Percentiles rank a stretch among this genome's conserved stretches.
phyloP scores from a whole-genome alignment of 2,329 filamentous ascomycete genomes.

The Metarhizium robertsii region DNA sequence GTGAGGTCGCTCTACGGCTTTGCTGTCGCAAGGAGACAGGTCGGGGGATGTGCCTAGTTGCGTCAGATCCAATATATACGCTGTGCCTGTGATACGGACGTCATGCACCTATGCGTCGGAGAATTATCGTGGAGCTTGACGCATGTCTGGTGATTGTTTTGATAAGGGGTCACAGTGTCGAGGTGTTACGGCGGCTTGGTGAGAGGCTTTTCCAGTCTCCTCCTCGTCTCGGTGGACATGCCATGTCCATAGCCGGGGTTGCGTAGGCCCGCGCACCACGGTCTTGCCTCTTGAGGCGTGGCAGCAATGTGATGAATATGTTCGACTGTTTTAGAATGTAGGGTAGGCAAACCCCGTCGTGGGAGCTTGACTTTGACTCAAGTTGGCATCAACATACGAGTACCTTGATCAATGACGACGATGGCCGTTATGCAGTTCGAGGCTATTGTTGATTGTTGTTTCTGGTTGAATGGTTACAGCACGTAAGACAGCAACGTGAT shows the following conservation, averaged over 20 bases:
- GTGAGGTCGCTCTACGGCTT: neutral
- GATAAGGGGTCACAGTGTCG: neutral
- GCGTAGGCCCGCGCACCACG: neutral
- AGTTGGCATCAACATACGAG: no score
- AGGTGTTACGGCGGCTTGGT: neutral
- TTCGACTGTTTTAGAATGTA: neutral
- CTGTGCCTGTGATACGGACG: neutral
- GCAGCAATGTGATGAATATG: neutral
- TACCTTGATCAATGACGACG: no score
- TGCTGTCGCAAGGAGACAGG: neutral
- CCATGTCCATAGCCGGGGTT: neutral
- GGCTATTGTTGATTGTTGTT: neutral
- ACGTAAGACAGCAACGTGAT: neutral
- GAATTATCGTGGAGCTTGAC: neutral
- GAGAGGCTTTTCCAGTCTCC: neutral
- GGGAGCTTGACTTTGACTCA: no score
- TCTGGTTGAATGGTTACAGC: neutral
- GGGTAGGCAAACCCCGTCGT: neutral
- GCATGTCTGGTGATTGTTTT: neutral
- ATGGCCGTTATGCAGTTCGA: neutral
- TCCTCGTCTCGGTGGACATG: neutral
- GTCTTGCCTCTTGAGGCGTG: neutral
- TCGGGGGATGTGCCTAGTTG: neutral
- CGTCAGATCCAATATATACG: neutral
- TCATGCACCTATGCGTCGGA: neutral